Percentiles rank a stretch among this genome's conserved stretches.
Evolutionary conservation across 2,329 filamentous ascomycete genomes (phyloP).

Genomic region (Chlorencoelia australis): DNA sequence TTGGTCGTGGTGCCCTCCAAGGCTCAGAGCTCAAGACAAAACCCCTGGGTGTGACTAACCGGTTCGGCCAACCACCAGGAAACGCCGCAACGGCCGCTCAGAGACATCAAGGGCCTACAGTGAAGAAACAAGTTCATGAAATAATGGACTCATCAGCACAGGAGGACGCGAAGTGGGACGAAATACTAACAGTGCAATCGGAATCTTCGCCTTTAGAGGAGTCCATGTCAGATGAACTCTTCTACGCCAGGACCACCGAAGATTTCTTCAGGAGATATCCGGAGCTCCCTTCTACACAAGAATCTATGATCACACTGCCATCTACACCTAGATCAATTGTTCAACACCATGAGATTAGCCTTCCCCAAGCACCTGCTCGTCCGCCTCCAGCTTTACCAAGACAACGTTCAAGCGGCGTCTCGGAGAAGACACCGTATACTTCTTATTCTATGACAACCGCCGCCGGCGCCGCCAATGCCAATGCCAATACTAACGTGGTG

Average conservation of each 20-base stretch:
- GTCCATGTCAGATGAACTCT: constrained; percentile 33
- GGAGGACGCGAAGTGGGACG: constrained; percentile 73
- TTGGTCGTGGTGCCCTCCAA: constrained; percentile 47
- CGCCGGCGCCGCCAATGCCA: constrained; percentile 27
- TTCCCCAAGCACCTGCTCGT: constrained; percentile 28
- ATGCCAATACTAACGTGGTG: background rate
- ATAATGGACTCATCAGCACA: constrained; percentile 65
- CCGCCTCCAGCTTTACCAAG: constrained; percentile 45
- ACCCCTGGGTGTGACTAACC: constrained; percentile 31
- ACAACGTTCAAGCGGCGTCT: constrained; percentile 72
- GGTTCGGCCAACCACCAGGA: constrained; percentile 33
- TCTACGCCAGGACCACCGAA: constrained; percentile 62
- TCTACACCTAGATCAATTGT: constrained; percentile 2
- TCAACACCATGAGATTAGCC: constrained; percentile 23
- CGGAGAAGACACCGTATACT: constrained; percentile 37
- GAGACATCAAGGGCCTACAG: constrained; percentile 9
- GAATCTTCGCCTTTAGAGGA: too few species aligned
- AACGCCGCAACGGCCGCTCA: constrained; percentile 39
- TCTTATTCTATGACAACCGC: constrained; percentile 18
- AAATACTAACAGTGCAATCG: constrained; percentile 59
- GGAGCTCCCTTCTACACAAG: constrained; percentile 50
- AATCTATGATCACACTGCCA: constrained; percentile 44
- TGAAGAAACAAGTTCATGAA: constrained; percentile 35
- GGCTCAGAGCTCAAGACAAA: constrained; percentile 41
- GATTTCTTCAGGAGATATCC: constrained; percentile 80